Evolutionary conservation across 2,329 filamentous ascomycete genomes (phyloP).

Genomic region (Aspergillus felis): DNA sequence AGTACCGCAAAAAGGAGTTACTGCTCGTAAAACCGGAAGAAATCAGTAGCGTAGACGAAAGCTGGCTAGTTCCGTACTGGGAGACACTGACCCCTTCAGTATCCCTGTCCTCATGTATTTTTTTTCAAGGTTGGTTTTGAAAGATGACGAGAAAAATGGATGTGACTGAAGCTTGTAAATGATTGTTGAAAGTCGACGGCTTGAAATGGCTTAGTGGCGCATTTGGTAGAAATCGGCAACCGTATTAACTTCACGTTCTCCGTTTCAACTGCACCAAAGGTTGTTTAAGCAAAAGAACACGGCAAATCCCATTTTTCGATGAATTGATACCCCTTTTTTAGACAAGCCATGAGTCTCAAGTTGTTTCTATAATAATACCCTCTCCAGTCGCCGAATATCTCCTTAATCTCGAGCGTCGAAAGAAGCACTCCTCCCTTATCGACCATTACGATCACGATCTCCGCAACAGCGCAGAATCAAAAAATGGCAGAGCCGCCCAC

Average conservation of each 20-base stretch:
- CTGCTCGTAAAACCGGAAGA: not conserved
- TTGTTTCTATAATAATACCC: not conserved
- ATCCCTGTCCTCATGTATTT: not conserved
- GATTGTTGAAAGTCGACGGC: not conserved
- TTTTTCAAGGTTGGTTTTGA: not conserved
- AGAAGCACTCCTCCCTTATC: not conserved
- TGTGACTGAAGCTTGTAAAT: not conserved
- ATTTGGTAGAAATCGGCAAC: slow-evolving; percentile 16
- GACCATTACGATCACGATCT: not conserved
- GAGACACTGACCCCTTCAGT: not conserved
- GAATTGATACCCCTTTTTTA: slow-evolving; percentile 10
- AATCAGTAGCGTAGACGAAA: not conserved
- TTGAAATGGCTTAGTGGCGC: slow-evolving; percentile 11
- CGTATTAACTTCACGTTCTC: slow-evolving; percentile 25
- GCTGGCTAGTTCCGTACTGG: not conserved
- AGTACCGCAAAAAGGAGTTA: not conserved
- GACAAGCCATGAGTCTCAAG: not conserved
- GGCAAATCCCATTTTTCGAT: not conserved
- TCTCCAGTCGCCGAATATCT: not conserved
- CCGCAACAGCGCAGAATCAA: slow-evolving; percentile 1
- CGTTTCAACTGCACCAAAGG: slow-evolving; percentile 13
- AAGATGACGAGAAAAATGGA: not conserved
- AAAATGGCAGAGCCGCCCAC: slow-evolving; percentile 52
- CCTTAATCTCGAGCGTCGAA: not conserved
- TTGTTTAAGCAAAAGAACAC: not conserved